Conservation (phyloP, 2,329 filamentous ascomycete species). For the Moelleriella libera region DNA sequence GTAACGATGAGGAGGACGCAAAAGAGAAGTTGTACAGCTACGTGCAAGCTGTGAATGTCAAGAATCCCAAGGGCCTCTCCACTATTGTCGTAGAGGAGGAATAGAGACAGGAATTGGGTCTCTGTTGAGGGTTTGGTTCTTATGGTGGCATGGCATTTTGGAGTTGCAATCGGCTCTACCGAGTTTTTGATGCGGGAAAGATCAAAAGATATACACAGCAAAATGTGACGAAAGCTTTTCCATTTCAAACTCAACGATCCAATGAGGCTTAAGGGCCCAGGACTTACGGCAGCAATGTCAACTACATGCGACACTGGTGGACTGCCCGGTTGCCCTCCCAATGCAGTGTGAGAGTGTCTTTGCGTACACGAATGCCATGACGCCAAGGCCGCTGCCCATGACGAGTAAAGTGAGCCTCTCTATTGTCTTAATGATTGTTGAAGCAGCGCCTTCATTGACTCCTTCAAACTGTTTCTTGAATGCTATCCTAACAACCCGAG, state of each 20-base stretch:
- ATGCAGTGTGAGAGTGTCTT: neutral
- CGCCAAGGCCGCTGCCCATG: too few relatives aligned
- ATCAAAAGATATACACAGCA: constrained; percentile 10
- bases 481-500: too few relatives aligned
- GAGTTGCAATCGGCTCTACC: constrained; percentile 30
- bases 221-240: constrained; percentile 20
- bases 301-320: too few relatives aligned
- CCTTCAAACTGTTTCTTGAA: too few relatives aligned
- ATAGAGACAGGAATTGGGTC: constrained; percentile 16
- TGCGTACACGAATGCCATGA: neutral
- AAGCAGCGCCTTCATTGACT: too few relatives aligned
- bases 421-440: too few relatives aligned
- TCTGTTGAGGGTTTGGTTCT: constrained; percentile 25
- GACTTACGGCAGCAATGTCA: too few relatives aligned
- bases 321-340: too few relatives aligned
- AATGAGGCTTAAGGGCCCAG: neutral
- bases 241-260: neutral
- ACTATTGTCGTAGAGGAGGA: constrained; percentile 76
- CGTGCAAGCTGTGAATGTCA: constrained; percentile 98
- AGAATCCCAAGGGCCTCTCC: constrained; percentile 95
- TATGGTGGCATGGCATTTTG: constrained; percentile 28
- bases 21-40: constrained; percentile 99
- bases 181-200: constrained; percentile 26
- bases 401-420: too few relatives aligned
- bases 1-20: constrained; percentile 99